Conservation (phyloP, 768 basidiomycete species). For the Filobasidium wieringae region DNA sequence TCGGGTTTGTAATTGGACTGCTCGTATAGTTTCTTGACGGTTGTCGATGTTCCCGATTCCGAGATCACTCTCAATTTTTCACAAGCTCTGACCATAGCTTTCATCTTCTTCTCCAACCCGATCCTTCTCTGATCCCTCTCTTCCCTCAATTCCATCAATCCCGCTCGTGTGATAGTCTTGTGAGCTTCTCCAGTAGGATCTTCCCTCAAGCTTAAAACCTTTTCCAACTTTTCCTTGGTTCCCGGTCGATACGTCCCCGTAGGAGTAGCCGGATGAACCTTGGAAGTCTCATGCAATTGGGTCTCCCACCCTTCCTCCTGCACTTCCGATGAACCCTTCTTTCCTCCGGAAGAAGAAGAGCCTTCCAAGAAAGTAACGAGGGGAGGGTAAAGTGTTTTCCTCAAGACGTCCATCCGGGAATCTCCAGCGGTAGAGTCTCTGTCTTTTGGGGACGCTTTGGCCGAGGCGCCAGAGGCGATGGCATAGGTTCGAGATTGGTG, state of each 20-base stretch:
- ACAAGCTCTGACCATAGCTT: not conserved
- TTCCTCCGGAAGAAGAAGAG: not conserved
- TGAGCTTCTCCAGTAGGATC: slow-evolving; percentile 68
- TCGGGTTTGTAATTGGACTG: slow-evolving; percentile 61
- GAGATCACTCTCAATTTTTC: slow-evolving; percentile 85
- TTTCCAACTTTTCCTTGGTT: not conserved
- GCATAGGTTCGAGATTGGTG: slow-evolving; percentile 4
- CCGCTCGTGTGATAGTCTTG: too few species aligned
- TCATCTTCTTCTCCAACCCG: slow-evolving; percentile 47
- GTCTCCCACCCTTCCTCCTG: not conserved
- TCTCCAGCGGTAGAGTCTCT: slow-evolving; percentile 13
- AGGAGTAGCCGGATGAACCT: too few species aligned
- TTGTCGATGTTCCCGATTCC: slow-evolving; percentile 80
- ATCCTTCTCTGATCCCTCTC: slow-evolving; percentile 45
- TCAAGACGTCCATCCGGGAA: slow-evolving; percentile 48
- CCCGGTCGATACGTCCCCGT: too few species aligned
- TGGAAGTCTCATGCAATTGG: not conserved
- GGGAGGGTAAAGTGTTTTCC: slow-evolving; percentile 65
- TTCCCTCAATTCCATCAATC: slow-evolving; percentile 59
- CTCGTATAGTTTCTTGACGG: slow-evolving; percentile 60
- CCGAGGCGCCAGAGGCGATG: not conserved
- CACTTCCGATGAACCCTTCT: not conserved
- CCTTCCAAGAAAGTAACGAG: slow-evolving; percentile 31
- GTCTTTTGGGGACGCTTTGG: slow-evolving; percentile 1
- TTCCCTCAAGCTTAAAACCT: not conserved